phyloP scores from a whole-genome alignment of 164 flowering plant genomes.

The Sextonia rubra region DNA sequence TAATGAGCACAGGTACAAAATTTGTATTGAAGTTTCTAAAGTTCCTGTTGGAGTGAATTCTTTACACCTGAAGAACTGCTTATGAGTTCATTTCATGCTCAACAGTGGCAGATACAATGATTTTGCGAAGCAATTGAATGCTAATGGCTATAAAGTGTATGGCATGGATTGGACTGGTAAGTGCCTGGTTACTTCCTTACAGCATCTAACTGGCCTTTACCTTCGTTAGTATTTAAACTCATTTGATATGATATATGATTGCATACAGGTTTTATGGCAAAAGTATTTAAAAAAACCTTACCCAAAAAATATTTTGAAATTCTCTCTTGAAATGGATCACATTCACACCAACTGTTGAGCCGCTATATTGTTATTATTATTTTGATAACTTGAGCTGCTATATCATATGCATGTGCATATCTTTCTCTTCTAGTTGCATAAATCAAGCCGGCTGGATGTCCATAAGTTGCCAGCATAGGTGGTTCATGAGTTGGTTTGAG shows the following conservation, averaged over 20 bases:
- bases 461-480: not conserved
- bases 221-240: not conserved
- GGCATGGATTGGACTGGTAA: slow-evolving; percentile 97
- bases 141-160: slow-evolving; percentile 74
- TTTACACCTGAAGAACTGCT: slow-evolving; percentile 3
- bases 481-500: not conserved
- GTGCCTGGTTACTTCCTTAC: slow-evolving; percentile 11
- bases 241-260: not conserved
- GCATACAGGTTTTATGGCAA: not conserved
- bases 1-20: slow-evolving; percentile 82
- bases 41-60: not conserved
- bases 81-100: slow-evolving; percentile 5
- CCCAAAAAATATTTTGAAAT: not conserved
- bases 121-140: slow-evolving; percentile 81
- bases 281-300: not conserved
- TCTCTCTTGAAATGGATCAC: not conserved
- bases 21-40: not conserved
- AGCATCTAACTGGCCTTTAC: not conserved
- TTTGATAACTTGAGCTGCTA: not conserved
- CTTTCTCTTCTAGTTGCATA: not conserved
- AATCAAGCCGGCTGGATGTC: not conserved
- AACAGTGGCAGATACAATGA: slow-evolving; percentile 70
- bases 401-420: not conserved
- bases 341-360: not conserved
- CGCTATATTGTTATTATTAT: too few relatives aligned